Evolutionary conservation across 2,329 filamentous ascomycete species (phyloP).

Genomic region (Hymenoscyphus fructigenus): DNA sequence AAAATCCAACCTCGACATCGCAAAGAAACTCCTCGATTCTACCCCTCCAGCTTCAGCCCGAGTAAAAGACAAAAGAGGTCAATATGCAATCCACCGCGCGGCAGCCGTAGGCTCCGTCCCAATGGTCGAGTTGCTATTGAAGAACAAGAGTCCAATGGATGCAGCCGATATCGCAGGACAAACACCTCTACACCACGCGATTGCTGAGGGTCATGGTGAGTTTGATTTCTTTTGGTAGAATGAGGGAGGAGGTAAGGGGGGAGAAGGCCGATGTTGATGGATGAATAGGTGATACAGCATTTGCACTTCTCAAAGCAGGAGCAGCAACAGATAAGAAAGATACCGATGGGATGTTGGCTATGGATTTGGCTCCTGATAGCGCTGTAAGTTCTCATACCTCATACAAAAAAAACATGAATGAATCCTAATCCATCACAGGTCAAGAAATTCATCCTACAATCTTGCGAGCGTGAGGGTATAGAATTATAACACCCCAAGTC

Average conservation of each 20-base stretch:
- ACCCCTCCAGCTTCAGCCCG: conserved; percentile 72
- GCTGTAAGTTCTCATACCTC: conserved; percentile 58
- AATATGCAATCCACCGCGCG: conserved; percentile 86
- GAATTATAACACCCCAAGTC: conserved; percentile 44
- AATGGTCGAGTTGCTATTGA: conserved; percentile 76
- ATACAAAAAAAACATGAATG: neutral
- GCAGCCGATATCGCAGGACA: conserved; percentile 78
- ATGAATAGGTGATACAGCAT: conserved; percentile 84
- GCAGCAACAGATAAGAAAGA: conserved; percentile 81
- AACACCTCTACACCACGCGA: conserved; percentile 86
- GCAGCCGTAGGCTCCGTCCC: conserved; percentile 88
- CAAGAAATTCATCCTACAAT: conserved; percentile 48
- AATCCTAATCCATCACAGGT: conserved; percentile 16
- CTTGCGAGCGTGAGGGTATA: conserved; percentile 82
- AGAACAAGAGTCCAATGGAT: conserved; percentile 77
- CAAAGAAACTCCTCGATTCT: conserved; percentile 71
- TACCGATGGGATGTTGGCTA: conserved; percentile 64
- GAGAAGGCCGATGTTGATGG: too few relatives aligned
- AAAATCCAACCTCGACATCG: conserved; percentile 82
- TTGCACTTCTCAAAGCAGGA: conserved; percentile 79
- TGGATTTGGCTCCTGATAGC: conserved; percentile 82
- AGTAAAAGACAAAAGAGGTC: conserved; percentile 81
- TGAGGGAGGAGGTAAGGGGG: too few relatives aligned
- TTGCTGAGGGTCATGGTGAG: conserved; percentile 75
- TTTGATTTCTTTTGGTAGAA: too few relatives aligned